Base-by-base conservation (phyloP, 345 rosid genomes). In the Balakata baccata region DNA sequence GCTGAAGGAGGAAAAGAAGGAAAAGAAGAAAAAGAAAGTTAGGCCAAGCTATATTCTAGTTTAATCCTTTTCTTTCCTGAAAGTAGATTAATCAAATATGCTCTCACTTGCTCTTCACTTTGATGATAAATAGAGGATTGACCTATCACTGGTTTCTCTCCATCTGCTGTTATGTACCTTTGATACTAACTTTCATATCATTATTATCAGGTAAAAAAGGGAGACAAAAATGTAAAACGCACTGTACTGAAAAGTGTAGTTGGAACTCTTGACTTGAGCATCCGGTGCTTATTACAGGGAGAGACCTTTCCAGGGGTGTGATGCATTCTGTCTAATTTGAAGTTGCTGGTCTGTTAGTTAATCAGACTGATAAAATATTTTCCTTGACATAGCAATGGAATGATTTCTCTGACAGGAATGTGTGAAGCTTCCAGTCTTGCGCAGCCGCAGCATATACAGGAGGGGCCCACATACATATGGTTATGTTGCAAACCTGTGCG, bases 301-400 rank as follows among this genome's bases (percentile, higher is more conserved):
- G 97, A 91, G 86, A 90, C 88, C 47, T 89, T 89, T 81, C 98
- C 98, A 12, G 96, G 90, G 96, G 97, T 91, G 81, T 43, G 4
- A 66, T 58, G 38, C 17, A 3, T 69, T 66, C 16, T 66, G 57
- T 39, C 69, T 76, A 52, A 17, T 23, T 71, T 70, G 59, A 34
- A 61, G 61, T n/a, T 61, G 69, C 74, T 49, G 39, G 5, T 75
- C 41, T 25, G 7, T 38, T 38, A 18, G 29, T 53, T 61, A 22
- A 59, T 68, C 29, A 23, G 11, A 70, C 56, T 68, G 57, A 50
- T 50, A 22, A 1, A 62, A 22, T 45, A 17, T 61, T 66, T 37
- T 65, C 61, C 7, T 37, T 75, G 23, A 64, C 16, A 45, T 52
- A 50, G 64, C 78, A 65, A 58, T 46, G 49, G 43, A 63, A 66